These are phyloP conservation scores for Fusarium sp. DNA, from an alignment of 2,329 filamentous ascomycete genomes.

Conservation along the genomic window DNA sequence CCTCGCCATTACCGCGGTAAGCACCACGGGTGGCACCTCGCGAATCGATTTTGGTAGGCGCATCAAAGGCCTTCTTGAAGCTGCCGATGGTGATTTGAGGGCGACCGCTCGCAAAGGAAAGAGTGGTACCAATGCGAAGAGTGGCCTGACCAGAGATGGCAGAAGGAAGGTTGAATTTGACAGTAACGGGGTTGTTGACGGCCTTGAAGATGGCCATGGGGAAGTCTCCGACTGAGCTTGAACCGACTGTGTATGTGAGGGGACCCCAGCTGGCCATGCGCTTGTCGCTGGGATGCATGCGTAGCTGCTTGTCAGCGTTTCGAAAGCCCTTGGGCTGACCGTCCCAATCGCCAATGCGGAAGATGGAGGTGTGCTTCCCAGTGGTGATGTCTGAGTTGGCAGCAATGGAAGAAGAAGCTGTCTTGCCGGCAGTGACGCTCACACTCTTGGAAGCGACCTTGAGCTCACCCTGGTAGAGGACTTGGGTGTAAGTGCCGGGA, in stretches of 20 bases:
- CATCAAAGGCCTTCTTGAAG: slow-evolving; percentile 60
- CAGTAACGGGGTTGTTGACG: slow-evolving; percentile 70
- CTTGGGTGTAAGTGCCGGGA: slow-evolving; percentile 76
- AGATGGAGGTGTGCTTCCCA: slow-evolving; percentile 65
- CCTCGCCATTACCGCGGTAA: slow-evolving; percentile 72
- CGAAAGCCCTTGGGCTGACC: slow-evolving; percentile 73
- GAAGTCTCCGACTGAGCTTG: slow-evolving; percentile 64
- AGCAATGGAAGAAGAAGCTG: slow-evolving; percentile 63
- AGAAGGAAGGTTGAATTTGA: slow-evolving; percentile 67
- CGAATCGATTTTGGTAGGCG: slow-evolving; percentile 72
- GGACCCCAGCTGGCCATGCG: slow-evolving; percentile 73
- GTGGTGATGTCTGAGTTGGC: slow-evolving; percentile 59
- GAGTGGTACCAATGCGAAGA: slow-evolving; percentile 73
- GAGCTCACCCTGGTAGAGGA: slow-evolving; percentile 71
- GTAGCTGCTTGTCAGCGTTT: slow-evolving; percentile 74
- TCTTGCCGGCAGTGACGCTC: slow-evolving; percentile 62
- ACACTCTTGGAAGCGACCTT: slow-evolving; percentile 64
- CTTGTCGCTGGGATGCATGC: slow-evolving; percentile 75
- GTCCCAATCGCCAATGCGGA: slow-evolving; percentile 74
- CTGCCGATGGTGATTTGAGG: slow-evolving; percentile 68
- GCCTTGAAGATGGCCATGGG: slow-evolving; percentile 75
- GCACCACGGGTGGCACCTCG: slow-evolving; percentile 74
- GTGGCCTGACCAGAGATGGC: slow-evolving; percentile 65
- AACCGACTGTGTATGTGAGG: slow-evolving; percentile 71
- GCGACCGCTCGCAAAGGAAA: slow-evolving; percentile 70